A percentile compares a stretch with the other conserved stretches of the same genome.
Evolutionary conservation across 305 asterid genomes (phyloP).

Genomic region (Ruellia speciosa): DNA sequence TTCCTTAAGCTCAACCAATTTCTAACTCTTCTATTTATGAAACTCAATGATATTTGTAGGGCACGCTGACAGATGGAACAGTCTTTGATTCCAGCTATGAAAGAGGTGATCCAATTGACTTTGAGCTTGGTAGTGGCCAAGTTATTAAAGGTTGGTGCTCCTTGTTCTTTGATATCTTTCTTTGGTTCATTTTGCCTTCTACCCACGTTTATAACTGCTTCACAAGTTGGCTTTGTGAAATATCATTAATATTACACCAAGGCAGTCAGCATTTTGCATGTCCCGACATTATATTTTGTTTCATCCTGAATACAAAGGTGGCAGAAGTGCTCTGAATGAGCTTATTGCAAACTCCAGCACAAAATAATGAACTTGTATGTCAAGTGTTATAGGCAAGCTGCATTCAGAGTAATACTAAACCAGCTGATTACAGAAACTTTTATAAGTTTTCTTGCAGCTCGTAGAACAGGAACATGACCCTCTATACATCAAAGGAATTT

Average conservation of each 20-base stretch:
- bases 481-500: too few species aligned
- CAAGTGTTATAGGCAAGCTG: not conserved
- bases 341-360: not conserved
- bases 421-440: not conserved
- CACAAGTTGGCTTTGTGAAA: not conserved
- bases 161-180: slow-evolving; percentile 10
- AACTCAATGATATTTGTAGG: slow-evolving; percentile 40
- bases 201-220: not conserved
- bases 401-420: not conserved
- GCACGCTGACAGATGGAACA: slow-evolving; percentile 92
- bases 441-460: not conserved
- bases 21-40: not conserved
- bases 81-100: slow-evolving; percentile 93
- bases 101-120: slow-evolving; percentile 90
- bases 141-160: slow-evolving; percentile 69
- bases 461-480: not conserved
- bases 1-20: not conserved
- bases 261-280: too few species aligned
- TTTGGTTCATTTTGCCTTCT: not conserved
- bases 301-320: not conserved
- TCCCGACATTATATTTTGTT: too few species aligned
- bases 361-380: not conserved
- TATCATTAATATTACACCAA: too few species aligned
- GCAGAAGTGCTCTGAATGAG: not conserved
- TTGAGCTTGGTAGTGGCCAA: slow-evolving; percentile 86